These are phyloP conservation scores for Rosa chinensis DNA, from an alignment of 306 rosid species.

Conservation along the genomic window DNA sequence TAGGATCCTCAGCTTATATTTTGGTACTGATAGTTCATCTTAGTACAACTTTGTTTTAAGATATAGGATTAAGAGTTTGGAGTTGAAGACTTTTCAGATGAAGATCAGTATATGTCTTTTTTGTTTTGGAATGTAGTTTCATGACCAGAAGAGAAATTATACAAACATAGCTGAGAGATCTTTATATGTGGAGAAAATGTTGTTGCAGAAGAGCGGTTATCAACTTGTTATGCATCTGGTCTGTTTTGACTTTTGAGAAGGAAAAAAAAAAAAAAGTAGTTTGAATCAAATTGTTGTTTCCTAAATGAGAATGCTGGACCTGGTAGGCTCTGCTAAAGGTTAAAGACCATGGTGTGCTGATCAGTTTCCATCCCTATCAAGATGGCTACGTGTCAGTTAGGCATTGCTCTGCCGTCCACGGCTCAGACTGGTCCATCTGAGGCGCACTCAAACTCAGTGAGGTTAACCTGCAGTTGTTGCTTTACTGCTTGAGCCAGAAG, in stretches of 20 bases:
- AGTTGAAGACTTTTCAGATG: not conserved
- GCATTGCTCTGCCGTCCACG: constrained; percentile 24
- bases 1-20: not conserved
- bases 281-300: not conserved
- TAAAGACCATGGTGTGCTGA: not conserved
- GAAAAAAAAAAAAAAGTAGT: not conserved
- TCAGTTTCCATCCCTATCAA: constrained; percentile 5
- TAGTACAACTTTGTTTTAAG: not conserved
- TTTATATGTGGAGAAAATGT: not conserved
- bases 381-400: constrained; percentile 9
- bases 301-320: not conserved
- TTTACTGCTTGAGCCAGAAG: not conserved
- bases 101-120: not conserved
- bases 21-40: not conserved
- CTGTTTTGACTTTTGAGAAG: not conserved
- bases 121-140: not conserved
- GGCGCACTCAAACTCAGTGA: constrained; percentile 2
- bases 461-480: constrained; percentile 2
- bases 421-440: constrained; percentile 14
- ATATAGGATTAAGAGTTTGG: not conserved
- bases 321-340: not conserved
- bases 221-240: constrained; percentile 3
- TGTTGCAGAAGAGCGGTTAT: not conserved
- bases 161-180: not conserved
- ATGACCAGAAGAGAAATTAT: not conserved